Base-by-base conservation (phyloP, 768 basidiomycete species). In the Calvatia gigantea region DNA sequence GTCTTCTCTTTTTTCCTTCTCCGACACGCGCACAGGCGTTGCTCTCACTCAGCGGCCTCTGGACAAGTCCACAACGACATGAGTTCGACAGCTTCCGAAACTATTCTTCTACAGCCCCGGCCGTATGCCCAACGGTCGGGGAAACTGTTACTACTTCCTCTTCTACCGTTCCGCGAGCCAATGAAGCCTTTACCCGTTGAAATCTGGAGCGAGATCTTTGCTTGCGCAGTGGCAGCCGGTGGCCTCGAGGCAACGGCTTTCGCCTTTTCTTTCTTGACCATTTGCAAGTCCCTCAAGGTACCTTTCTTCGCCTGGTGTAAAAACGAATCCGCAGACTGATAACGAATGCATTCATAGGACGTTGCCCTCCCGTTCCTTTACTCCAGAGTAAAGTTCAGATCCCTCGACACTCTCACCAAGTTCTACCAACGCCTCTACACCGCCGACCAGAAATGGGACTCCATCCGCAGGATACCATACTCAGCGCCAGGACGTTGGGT, bases 401-500 rank as follows among this genome's bases (percentile, higher is more conserved):
- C 74, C 17, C 61, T 81, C 9, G 52, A 65, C 11, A 65, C 74
- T 4, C 73, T 93, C 38, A 76, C 80, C 53, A 76, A 73, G 57
- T 86, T 94, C 61, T 73, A 79, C n/a, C 57, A 70, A n/a, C 74
- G 73, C 21, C 76, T 95, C 1, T 71, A 76, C 56, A 62, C 65
- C 28, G 85, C 86, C 6, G 93, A 96, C 58, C 77, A 82, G 61
- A 81, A 79, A 64, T 96, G 94, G 94, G 91, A 94, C 63, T 89
- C 91, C 41, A 84, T 96, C 54, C 83, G 90, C 49, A 81, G 94
- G 47, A 92, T 90, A 60, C 90, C 90, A 0, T 89, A 87, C 63
- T 94, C 92, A 3, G 80, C 87, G 0, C 94, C 94, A 1, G 94
- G 94, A 27, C 79, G 94, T 65, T 95, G 91, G 88, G 83, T 96